Evolutionary conservation across 2,329 filamentous ascomycete species (phyloP).

Genomic region (Tolypocladium endophyticum): DNA sequence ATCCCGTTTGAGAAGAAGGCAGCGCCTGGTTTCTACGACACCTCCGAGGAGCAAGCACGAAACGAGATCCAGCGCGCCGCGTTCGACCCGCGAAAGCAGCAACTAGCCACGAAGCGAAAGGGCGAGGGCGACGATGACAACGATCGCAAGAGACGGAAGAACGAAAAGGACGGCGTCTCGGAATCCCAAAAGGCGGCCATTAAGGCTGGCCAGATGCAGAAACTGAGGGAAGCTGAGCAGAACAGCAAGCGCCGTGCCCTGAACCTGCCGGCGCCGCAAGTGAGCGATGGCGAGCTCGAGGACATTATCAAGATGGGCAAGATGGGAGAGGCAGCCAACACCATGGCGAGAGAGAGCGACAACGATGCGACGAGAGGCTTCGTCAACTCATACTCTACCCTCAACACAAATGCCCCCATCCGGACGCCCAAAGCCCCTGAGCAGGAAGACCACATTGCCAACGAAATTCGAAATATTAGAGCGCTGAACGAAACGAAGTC

Average conservation of each 20-base stretch:
- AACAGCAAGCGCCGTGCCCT: slow-evolving; percentile 83
- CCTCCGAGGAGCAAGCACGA: slow-evolving; percentile 63
- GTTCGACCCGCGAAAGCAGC: slow-evolving; percentile 89
- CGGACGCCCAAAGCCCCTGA: slow-evolving; percentile 84
- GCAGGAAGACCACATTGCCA: slow-evolving; percentile 91
- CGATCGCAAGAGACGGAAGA: slow-evolving; percentile 79
- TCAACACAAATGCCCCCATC: slow-evolving; percentile 77
- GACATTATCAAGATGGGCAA: slow-evolving; percentile 99
- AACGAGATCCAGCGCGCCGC: slow-evolving; percentile 79
- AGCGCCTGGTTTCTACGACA: slow-evolving; percentile 86
- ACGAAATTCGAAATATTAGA: slow-evolving; percentile 89
- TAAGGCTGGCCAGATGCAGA: slow-evolving; percentile 90
- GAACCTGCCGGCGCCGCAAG: slow-evolving; percentile 80
- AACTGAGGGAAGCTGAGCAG: slow-evolving; percentile 90
- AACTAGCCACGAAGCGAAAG: slow-evolving; percentile 84
- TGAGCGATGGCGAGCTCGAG: slow-evolving; percentile 85
- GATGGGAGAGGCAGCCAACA: slow-evolving; percentile 76
- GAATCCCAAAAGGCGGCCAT: slow-evolving; percentile 77
- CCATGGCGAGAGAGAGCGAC: slow-evolving; percentile 64
- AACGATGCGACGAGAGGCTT: slow-evolving; percentile 78
- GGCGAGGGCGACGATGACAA: slow-evolving; percentile 78
- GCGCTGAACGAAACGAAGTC: slow-evolving; percentile 91
- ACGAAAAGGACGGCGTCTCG: slow-evolving; percentile 71
- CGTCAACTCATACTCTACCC: slow-evolving; percentile 73
- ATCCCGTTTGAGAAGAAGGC: slow-evolving; percentile 95